Evolutionary conservation across 2,329 filamentous ascomycete genomes (phyloP), one percentile per base, ranked within the genome.

Genomic region (Colletotrichum sp.): DNA sequence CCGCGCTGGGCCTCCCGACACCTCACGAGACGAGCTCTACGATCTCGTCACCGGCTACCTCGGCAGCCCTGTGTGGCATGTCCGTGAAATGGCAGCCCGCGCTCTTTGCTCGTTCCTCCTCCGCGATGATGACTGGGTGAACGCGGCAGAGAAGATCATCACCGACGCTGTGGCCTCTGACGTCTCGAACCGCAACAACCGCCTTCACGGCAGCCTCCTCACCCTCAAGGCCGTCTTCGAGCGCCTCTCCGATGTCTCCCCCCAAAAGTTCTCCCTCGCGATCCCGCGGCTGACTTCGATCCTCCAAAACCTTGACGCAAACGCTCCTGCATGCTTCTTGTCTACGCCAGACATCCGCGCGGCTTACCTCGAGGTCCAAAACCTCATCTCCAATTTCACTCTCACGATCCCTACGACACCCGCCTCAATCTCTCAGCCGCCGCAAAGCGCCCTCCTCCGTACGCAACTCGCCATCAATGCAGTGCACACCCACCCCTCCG

Each of bases 61-160:
- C 5, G 90, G 88, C 13, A 95, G 93, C 77, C 90, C 90, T 1
- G 90, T 95, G 21, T 97, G 95, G 95, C 94, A 96, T 81, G 91
- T 97, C 8, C 89, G 95, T 66, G 95, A 96, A 80, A 95, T 96
- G 82, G 94, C 95, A 1, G 94, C 95, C 0, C 89, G 94, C 18
- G 95, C 95, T 1, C 87, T 95, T 15, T 92, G 91, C 80, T 92
- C 92, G 0, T 92, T 93, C 76, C 84, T 93, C 26, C 82, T 92
- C 3, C 86, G 88, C 21, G 83, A 87, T 5, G 83, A 86, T n/a
- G 83, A 86, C 28, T 92, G 90, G 90, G 81, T 89, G 1, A 79
- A 79, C 12, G 81, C 82, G 1, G 81, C 92, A 6, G 81, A 81
- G 30, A 75, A 77, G 16, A 80, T 90, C 3, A 81, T 90, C 12